Conservation (phyloP, 164 flowering plant genomes). For the Chloranthus sessilifolius region DNA sequence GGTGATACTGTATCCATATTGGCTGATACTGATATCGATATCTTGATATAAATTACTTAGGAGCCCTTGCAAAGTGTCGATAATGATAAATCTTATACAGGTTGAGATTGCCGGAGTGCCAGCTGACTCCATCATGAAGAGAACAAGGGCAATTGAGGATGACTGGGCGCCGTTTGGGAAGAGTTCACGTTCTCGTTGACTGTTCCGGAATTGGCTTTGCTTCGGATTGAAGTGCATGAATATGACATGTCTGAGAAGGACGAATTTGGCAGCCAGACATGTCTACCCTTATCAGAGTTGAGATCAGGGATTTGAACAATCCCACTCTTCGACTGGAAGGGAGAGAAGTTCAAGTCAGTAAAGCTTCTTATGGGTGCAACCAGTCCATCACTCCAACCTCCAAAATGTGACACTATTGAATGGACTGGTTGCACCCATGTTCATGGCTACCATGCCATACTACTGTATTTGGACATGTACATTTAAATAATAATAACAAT, state of each 20-base stretch:
- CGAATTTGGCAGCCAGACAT: slow-evolving; percentile 56
- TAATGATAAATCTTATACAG: too few species aligned
- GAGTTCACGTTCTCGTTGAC: slow-evolving; percentile 37
- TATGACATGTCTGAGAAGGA: slow-evolving; percentile 41
- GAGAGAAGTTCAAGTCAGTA: slow-evolving; percentile 34
- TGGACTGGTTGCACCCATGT: too few species aligned
- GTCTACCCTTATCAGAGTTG: slow-evolving; percentile 43
- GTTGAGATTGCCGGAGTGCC: slow-evolving; percentile 43
- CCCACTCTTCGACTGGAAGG: slow-evolving; percentile 28
- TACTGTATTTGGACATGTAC: too few species aligned
- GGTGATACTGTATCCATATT: too few species aligned
- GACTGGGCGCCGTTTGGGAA: slow-evolving; percentile 40
- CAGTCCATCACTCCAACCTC: too few species aligned
- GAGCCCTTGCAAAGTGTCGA: too few species aligned
- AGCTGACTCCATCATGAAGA: slow-evolving; percentile 28
- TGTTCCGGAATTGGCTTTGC: slow-evolving; percentile 48
- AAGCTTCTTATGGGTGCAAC: slow-evolving; percentile 43
- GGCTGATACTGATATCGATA: too few species aligned
- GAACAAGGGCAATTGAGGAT: slow-evolving; percentile 27
- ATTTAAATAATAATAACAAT: too few species aligned
- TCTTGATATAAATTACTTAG: too few species aligned
- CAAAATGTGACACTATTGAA: too few species aligned
- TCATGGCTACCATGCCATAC: too few species aligned
- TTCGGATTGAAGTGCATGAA: slow-evolving; percentile 48
- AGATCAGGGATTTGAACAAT: slow-evolving; percentile 48